phyloP scores from a whole-genome alignment of 2,329 filamentous ascomycete genomes.

The Scleromitrula shiraiana region DNA sequence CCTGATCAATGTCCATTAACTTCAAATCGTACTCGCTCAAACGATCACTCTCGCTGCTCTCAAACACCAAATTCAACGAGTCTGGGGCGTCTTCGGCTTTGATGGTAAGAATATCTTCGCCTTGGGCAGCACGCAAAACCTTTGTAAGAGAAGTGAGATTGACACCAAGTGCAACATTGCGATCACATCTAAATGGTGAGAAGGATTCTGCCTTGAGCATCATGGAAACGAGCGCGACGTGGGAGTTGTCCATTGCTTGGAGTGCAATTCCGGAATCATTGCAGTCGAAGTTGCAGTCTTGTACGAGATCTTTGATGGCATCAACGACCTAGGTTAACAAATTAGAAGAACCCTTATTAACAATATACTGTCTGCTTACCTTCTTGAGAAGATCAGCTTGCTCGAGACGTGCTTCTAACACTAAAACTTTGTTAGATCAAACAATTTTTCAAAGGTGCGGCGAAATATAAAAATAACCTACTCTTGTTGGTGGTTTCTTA shows the following conservation, averaged over 20 bases:
- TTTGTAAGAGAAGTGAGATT: slow-evolving; percentile 96
- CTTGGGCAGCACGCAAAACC: slow-evolving; percentile 88
- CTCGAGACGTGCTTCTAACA: slow-evolving; percentile 97
- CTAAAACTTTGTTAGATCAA: slow-evolving; percentile 16
- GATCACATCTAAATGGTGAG: slow-evolving; percentile 93
- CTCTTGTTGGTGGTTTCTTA: background rate
- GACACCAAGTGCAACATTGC: slow-evolving; percentile 96
- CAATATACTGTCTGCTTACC: slow-evolving; percentile 39
- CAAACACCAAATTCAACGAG: slow-evolving; percentile 90
- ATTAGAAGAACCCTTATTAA: slow-evolving; percentile 22
- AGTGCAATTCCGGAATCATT: slow-evolving; percentile 98
- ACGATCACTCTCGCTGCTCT: slow-evolving; percentile 79
- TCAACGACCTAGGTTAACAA: slow-evolving; percentile 68
- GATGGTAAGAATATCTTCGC: slow-evolving; percentile 88
- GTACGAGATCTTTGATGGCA: slow-evolving; percentile 97
- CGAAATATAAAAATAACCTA: background rate
- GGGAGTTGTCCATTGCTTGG: slow-evolving; percentile 99
- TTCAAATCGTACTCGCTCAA: slow-evolving; percentile 99
- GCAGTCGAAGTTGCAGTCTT: slow-evolving; percentile 99
- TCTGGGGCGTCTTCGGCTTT: slow-evolving; percentile 97
- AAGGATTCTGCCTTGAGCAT: slow-evolving; percentile 94
- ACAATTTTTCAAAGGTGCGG: background rate
- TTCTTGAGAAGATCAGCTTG: slow-evolving; percentile 94
- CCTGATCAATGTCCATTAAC: slow-evolving; percentile 99
- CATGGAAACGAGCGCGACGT: slow-evolving; percentile 98